Evolutionary conservation across 352 stramenopile genomes (phyloP).

Genomic region (Pythium coloratum): DNA sequence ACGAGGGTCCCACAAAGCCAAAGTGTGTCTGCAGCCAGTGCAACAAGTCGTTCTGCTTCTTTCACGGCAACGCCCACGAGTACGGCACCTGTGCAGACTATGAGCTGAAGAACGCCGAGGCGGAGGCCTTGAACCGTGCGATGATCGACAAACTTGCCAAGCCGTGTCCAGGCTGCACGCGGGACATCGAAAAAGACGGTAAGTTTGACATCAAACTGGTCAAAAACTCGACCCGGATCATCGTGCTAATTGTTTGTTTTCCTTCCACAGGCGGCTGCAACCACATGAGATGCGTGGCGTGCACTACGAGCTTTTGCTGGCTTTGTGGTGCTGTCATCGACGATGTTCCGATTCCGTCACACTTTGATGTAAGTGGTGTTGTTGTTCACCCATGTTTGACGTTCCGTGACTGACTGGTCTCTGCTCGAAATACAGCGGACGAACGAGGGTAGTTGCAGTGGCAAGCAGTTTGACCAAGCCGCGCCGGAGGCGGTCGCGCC

Average conservation of each 20-base stretch:
- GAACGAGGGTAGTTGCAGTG: slow-evolving; percentile 7
- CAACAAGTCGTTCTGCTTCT: slow-evolving; percentile 14
- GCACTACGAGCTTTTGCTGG: slow-evolving; percentile 25
- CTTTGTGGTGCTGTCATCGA: slow-evolving; percentile 19
- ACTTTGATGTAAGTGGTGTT: background rate
- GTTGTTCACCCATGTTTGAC: background rate
- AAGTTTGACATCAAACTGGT: background rate
- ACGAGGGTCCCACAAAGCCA: background rate
- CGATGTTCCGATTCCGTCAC: slow-evolving; percentile 2
- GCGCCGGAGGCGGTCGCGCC: no score
- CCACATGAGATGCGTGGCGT: slow-evolving; percentile 26
- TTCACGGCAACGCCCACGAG: slow-evolving; percentile 17
- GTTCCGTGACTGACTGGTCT: background rate
- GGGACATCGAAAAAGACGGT: slow-evolving; percentile 25
- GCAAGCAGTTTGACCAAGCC: slow-evolving; percentile 17
- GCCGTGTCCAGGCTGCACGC: slow-evolving; percentile 12
- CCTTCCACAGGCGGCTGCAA: slow-evolving; percentile 17
- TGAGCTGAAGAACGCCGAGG: slow-evolving; percentile 5
- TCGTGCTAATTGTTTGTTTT: no score
- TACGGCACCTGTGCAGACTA: slow-evolving; percentile 15
- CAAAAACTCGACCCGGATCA: no score
- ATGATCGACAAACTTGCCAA: slow-evolving; percentile 10
- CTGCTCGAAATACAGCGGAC: background rate
- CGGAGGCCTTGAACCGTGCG: background rate
- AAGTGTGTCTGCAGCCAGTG: slow-evolving; percentile 8